Percentiles rank a stretch among this genome's conserved stretches.
Conservation (phyloP, 176 grass and related monocot species). For the Phoenix dactylifera region DNA sequence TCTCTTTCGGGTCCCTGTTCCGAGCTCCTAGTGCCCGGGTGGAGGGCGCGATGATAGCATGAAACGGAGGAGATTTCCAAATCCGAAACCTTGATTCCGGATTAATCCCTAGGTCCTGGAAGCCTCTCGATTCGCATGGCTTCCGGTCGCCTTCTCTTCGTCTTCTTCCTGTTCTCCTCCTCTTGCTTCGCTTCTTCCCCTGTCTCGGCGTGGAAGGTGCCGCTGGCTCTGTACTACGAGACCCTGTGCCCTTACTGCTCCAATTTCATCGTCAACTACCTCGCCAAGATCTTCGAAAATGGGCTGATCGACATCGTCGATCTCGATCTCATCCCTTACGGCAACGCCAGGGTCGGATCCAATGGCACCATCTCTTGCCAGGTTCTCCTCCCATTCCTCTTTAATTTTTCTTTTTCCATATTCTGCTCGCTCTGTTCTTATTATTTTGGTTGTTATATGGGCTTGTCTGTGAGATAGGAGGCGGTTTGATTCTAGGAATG, state of each 20-base stretch:
- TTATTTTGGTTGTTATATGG: too few species aligned
- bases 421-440: neutral
- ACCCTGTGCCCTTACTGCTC: slow-evolving; percentile 64
- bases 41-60: too few species aligned
- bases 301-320: slow-evolving; percentile 51
- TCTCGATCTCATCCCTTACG: slow-evolving; percentile 68
- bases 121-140: neutral
- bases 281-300: slow-evolving; percentile 52
- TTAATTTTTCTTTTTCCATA: neutral
- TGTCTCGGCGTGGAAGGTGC: slow-evolving; percentile 24
- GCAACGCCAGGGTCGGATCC: slow-evolving; percentile 46
- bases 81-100: too few species aligned
- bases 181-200: neutral
- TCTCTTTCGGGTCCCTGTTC: too few species aligned
- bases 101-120: too few species aligned
- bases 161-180: neutral
- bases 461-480: too few species aligned
- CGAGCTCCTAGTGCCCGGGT: too few species aligned
- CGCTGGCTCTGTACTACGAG: slow-evolving; percentile 82
- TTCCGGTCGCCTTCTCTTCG: slow-evolving; percentile 3
- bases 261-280: slow-evolving; percentile 58
- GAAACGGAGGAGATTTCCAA: too few species aligned
- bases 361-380: slow-evolving; percentile 65
- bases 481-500: too few species aligned
- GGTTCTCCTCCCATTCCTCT: slow-evolving; percentile 18